Evolutionary conservation across 176 grass and related monocot species (phyloP).

Genomic region (Elaeis guineensis): DNA sequence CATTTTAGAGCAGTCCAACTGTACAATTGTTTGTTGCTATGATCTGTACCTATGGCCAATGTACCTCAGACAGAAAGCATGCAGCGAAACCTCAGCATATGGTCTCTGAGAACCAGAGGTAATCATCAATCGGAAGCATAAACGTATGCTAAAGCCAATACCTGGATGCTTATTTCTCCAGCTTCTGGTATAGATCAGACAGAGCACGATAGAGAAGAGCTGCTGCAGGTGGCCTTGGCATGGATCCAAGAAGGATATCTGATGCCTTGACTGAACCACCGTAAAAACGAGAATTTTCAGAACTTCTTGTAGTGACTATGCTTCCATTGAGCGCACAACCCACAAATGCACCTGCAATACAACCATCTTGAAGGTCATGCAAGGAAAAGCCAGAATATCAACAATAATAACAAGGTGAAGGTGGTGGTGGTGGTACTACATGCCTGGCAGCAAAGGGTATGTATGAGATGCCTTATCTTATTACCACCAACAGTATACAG

Average conservation of each 20-base stretch:
- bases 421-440: not conserved
- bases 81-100: too few relatives aligned
- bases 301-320: constrained; percentile 39
- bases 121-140: too few relatives aligned
- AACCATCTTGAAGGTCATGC: not conserved
- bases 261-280: constrained; percentile 50
- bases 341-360: constrained; percentile 63
- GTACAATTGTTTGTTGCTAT: too few relatives aligned
- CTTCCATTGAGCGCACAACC: constrained; percentile 77
- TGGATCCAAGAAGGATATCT: constrained; percentile 81
- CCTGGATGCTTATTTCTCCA: constrained; percentile 23
- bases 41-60: too few relatives aligned
- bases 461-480: too few relatives aligned
- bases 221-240: constrained; percentile 48
- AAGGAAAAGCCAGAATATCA: not conserved
- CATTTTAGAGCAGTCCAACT: too few relatives aligned
- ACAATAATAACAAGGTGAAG: not conserved
- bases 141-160: too few relatives aligned
- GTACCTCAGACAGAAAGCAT: too few relatives aligned
- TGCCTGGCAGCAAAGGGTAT: not conserved
- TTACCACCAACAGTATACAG: too few relatives aligned
- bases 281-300: constrained; percentile 67
- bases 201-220: constrained; percentile 54
- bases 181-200: constrained; percentile 46
- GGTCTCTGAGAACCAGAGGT: too few relatives aligned